phyloP scores from a whole-genome alignment of 345 rosid species.

The Crucihimalaya himalaica region DNA sequence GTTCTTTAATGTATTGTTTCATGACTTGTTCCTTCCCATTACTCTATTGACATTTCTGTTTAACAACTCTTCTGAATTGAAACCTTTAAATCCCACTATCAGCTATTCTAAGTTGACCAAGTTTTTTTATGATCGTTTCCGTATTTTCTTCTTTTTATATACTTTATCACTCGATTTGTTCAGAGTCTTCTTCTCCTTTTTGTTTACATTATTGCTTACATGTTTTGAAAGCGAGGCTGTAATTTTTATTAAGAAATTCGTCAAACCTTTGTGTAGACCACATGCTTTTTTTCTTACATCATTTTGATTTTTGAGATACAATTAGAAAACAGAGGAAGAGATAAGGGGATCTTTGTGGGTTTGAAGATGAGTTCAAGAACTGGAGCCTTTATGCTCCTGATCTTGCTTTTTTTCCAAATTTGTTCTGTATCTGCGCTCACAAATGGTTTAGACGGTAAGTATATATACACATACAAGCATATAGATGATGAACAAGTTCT shows the following conservation, averaged over 20 bases:
- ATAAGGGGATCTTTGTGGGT: constrained; percentile 17
- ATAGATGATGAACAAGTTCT: not conserved
- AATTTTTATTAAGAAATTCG: not conserved
- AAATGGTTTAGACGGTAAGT: constrained; percentile 23
- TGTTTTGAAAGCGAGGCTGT: constrained; percentile 21
- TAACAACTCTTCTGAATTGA: not conserved
- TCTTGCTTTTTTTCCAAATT: constrained; percentile 29
- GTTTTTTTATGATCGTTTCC: constrained; percentile 1
- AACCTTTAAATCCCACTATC: constrained; percentile 21
- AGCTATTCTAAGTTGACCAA: constrained; percentile 40
- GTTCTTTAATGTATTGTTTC: constrained; percentile 25
- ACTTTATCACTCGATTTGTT: not conserved
- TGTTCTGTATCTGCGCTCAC: constrained; percentile 39
- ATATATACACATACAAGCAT: not conserved
- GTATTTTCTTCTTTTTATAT: not conserved
- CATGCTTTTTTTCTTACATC: constrained; percentile 3
- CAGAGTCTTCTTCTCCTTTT: constrained; percentile 32
- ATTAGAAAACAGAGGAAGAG: not conserved
- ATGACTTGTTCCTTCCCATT: constrained; percentile 23
- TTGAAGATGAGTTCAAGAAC: constrained; percentile 44
- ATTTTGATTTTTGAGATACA: not conserved
- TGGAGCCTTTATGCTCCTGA: constrained; percentile 42
- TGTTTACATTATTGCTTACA: constrained; percentile 28
- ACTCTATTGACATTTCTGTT: not conserved
- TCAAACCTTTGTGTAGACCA: constrained; percentile 26